phyloP scores from a whole-genome alignment of 2,329 filamentous ascomycete genomes.

The Microdochium bolleyi region DNA sequence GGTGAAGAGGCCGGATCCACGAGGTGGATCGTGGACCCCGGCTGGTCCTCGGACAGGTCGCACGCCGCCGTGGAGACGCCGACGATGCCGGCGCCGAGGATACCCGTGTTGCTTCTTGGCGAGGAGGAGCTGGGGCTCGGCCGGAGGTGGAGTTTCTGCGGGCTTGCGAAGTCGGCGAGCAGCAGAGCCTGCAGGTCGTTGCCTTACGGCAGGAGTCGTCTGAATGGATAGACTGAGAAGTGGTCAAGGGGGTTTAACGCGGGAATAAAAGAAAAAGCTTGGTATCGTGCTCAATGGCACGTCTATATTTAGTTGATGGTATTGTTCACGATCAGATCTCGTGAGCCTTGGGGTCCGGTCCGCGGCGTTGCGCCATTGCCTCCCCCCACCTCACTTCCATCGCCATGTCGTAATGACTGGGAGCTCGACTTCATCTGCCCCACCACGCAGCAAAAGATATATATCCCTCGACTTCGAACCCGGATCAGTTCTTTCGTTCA shows the following conservation, averaged over 20 bases:
- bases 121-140: too few species aligned
- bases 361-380: not conserved
- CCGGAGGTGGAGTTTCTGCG: not conserved
- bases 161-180: too few species aligned
- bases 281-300: too few species aligned
- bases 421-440: too few species aligned
- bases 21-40: conserved; percentile 33
- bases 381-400: not conserved
- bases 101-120: conserved; percentile 48
- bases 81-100: conserved; percentile 64
- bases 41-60: conserved; percentile 51
- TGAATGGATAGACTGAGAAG: too few species aligned
- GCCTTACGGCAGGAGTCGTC: too few species aligned
- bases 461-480: too few species aligned
- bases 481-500: too few species aligned
- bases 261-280: too few species aligned
- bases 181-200: too few species aligned
- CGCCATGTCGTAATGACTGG: not conserved
- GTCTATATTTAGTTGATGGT: not conserved
- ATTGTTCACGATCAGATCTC: not conserved
- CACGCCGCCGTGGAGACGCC: conserved; percentile 64
- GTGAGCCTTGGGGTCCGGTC: not conserved
- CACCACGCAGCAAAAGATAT: too few species aligned
- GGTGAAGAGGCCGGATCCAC: conserved; percentile 34
- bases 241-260: too few species aligned